Conservation (phyloP, 148 eudicot genomes). For the Agrostemma githago region DNA sequence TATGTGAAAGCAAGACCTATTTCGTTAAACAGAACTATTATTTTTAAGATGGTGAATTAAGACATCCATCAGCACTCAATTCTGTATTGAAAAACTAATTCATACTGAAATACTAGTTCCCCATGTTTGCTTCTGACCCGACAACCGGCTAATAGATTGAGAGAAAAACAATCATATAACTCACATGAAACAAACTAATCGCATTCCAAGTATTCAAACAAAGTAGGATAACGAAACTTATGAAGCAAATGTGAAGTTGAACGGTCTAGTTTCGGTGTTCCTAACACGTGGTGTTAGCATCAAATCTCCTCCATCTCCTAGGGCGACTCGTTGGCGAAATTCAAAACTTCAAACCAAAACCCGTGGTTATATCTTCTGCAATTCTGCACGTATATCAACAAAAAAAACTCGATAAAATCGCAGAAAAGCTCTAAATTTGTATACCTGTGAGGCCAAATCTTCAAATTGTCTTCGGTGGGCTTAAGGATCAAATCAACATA, state of each 20-base stretch:
- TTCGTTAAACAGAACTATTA: background rate
- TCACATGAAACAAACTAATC: background rate
- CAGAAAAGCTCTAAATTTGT: too few relatives aligned
- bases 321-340: slow-evolving; percentile 67
- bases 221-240: background rate
- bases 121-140: too few relatives aligned
- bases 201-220: background rate
- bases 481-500: slow-evolving; percentile 12
- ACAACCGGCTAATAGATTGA: background rate
- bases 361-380: background rate
- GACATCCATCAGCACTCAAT: too few relatives aligned
- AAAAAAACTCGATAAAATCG: too few relatives aligned
- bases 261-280: slow-evolving; percentile 77
- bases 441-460: slow-evolving; percentile 88
- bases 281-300: slow-evolving; percentile 80
- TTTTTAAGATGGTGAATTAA: too few relatives aligned
- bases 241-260: slow-evolving; percentile 48
- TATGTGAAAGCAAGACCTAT: background rate
- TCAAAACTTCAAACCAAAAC: slow-evolving; percentile 50
- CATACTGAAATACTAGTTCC: background rate
- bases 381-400: too few relatives aligned
- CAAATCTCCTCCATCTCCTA: slow-evolving; percentile 82
- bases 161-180: background rate
- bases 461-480: too few relatives aligned
- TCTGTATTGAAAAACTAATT: background rate